These are phyloP conservation scores for Geopyxis carbonaria DNA, from an alignment of 495 filamentous ascomycete genomes.

Conservation along the genomic window DNA sequence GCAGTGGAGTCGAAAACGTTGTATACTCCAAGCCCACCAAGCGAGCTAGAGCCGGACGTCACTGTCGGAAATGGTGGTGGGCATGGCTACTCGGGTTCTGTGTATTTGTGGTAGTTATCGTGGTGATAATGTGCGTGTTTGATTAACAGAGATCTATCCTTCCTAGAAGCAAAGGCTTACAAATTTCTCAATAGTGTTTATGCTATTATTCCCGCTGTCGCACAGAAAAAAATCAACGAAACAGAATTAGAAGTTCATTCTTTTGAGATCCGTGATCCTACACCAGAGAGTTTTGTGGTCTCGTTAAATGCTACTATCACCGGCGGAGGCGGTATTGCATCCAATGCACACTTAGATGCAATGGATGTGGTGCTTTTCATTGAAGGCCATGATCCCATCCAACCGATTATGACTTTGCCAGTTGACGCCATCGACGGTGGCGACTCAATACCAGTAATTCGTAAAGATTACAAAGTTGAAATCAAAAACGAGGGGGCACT, in stretches of 20 bases:
- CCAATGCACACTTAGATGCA: slow-evolving; percentile 12
- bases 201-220: slow-evolving; percentile 19
- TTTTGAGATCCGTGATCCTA: slow-evolving; percentile 16
- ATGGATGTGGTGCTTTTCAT: slow-evolving; percentile 16
- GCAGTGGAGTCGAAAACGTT: too few relatives aligned
- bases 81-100: slow-evolving; percentile 12
- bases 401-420: slow-evolving; percentile 13
- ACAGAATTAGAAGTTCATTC: slow-evolving; percentile 17
- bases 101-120: slow-evolving; percentile 16
- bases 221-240: slow-evolving; percentile 19
- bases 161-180: not conserved
- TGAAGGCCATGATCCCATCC: slow-evolving; percentile 3
- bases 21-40: too few relatives aligned
- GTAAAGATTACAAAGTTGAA: slow-evolving; percentile 5
- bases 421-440: slow-evolving; percentile 12
- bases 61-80: slow-evolving; percentile 15
- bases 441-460: slow-evolving; percentile 12
- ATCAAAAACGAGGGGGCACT: slow-evolving; percentile 9
- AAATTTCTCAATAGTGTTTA: slow-evolving; percentile 13
- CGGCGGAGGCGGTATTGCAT: slow-evolving; percentile 15
- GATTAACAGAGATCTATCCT: not conserved
- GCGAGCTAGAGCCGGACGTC: too few relatives aligned
- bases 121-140: slow-evolving; percentile 15
- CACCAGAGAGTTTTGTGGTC: slow-evolving; percentile 11
- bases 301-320: slow-evolving; percentile 18